phyloP scores from a whole-genome alignment of 208 protist genomes.

The Leishmania major region DNA sequence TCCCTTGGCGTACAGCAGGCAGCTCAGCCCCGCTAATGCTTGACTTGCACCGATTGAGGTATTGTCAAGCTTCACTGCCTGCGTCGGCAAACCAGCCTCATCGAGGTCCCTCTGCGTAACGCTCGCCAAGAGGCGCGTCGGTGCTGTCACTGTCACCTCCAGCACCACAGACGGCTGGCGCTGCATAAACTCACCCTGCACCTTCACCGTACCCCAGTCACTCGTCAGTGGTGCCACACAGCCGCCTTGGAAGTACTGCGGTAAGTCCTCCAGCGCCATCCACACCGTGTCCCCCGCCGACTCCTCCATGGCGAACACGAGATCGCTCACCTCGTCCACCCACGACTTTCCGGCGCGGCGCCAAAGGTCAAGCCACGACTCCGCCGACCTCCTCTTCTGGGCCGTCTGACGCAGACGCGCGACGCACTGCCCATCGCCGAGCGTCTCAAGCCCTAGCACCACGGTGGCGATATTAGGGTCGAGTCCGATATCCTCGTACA shows the following conservation, averaged over 20 bases:
- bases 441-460: conserved; percentile 38
- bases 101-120: conserved; percentile 42
- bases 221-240: conserved; percentile 36
- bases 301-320: conserved; percentile 24
- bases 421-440: conserved; percentile 19
- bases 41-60: neutral
- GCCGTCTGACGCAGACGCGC: conserved; percentile 36
- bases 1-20: conserved; percentile 10
- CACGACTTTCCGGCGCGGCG: conserved; percentile 47
- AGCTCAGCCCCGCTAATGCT: conserved; percentile 8
- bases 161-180: conserved; percentile 45
- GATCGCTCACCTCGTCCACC: conserved; percentile 35
- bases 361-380: conserved; percentile 35
- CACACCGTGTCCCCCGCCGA: conserved; percentile 32
- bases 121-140: conserved; percentile 35
- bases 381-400: conserved; percentile 1
- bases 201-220: conserved; percentile 34
- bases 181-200: conserved; percentile 37
- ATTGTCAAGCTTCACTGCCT: no score
- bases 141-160: conserved; percentile 42
- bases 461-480: conserved; percentile 25
- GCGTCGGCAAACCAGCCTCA: conserved; percentile 1
- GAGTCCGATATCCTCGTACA: conserved; percentile 50
- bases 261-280: conserved; percentile 63
- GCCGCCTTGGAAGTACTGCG: conserved; percentile 67